phyloP scores from a whole-genome alignment of 495 filamentous ascomycete species.

The Penicillium maclennaniae region DNA sequence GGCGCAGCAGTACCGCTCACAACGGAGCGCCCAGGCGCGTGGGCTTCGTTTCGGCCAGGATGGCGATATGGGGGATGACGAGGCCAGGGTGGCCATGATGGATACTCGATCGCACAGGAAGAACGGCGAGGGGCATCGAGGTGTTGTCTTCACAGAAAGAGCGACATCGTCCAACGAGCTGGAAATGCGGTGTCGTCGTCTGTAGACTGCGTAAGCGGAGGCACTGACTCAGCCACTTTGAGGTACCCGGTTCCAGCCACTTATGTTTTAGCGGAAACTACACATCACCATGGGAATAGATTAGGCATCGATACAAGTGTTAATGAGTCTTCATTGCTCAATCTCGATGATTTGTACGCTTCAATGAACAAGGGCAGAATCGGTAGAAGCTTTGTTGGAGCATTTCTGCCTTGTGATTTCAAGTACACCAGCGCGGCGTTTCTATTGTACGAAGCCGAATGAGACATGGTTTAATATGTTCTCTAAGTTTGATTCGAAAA shows the following conservation, averaged over 20 bases:
- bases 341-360: too few species aligned
- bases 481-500: background rate
- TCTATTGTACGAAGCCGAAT: background rate
- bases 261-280: conserved; percentile 4
- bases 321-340: too few species aligned
- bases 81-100: conserved; percentile 42
- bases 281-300: too few species aligned
- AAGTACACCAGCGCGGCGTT: too few species aligned
- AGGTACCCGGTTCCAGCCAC: conserved; percentile 6
- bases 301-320: too few species aligned
- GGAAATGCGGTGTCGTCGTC: background rate
- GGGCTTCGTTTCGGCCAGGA: conserved; percentile 48
- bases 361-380: too few species aligned
- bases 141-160: conserved; percentile 3
- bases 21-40: conserved; percentile 63
- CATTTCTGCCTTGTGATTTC: too few species aligned
- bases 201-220: conserved; percentile 9
- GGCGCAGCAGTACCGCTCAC: conserved; percentile 81
- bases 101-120: conserved; percentile 10
- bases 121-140: conserved; percentile 14
- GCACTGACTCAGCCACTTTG: conserved; percentile 15
- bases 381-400: too few species aligned
- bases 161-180: conserved; percentile 7
- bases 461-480: background rate
- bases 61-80: conserved; percentile 44